Conservation (phyloP, 352 stramenopile genomes). For the Nothophytophthora sp. region DNA sequence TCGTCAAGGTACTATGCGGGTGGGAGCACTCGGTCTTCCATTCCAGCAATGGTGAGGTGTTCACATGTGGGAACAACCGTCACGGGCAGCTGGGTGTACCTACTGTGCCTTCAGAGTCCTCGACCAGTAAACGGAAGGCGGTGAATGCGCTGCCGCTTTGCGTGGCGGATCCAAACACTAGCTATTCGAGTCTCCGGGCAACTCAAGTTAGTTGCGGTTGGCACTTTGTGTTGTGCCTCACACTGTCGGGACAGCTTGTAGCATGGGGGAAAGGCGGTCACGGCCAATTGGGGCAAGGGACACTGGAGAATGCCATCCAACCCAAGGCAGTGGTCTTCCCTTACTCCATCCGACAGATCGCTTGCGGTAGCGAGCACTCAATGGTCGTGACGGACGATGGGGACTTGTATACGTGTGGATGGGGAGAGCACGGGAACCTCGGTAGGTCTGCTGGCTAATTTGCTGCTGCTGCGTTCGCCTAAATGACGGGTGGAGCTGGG, state of each 20-base stretch:
- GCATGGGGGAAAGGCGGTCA: slow-evolving; percentile 81
- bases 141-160: slow-evolving; percentile 24
- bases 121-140: slow-evolving; percentile 15
- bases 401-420: slow-evolving; percentile 77
- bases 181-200: slow-evolving; percentile 14
- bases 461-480: not conserved
- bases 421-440: slow-evolving; percentile 85
- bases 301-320: slow-evolving; percentile 18
- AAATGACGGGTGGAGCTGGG: not conserved
- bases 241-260: slow-evolving; percentile 27
- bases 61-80: slow-evolving; percentile 72
- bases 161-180: slow-evolving; percentile 18
- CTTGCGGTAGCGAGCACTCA: slow-evolving; percentile 76
- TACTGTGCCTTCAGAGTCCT: not conserved
- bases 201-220: slow-evolving; percentile 63
- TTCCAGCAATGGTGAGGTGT: slow-evolving; percentile 32
- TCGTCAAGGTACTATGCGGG: slow-evolving; percentile 59
- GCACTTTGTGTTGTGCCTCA: slow-evolving; percentile 75
- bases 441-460: slow-evolving; percentile 38
- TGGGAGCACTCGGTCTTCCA: slow-evolving; percentile 84
- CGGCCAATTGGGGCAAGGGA: slow-evolving; percentile 56
- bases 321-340: slow-evolving; percentile 30
- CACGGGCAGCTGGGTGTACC: slow-evolving; percentile 69
- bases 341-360: slow-evolving; percentile 37
- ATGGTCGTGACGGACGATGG: slow-evolving; percentile 54